Evolutionary conservation across 2,329 filamentous ascomycete species (phyloP), one percentile per base, ranked within the genome.

Genomic region (Berkeleyomyces basicola): DNA sequence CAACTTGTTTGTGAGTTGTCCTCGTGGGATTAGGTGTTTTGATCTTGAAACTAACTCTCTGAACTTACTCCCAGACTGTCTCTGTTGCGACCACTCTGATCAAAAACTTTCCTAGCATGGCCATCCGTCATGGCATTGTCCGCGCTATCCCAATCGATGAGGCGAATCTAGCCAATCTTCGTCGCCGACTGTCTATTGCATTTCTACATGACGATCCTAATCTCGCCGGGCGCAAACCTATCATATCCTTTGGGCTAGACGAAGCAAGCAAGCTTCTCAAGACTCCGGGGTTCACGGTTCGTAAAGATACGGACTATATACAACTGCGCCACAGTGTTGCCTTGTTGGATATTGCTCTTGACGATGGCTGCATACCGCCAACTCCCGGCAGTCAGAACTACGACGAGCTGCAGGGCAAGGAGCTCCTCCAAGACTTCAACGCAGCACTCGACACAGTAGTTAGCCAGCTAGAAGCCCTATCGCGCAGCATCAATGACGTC

Each of bases 311-410:
- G 0, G 76, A 96, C 72, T 96, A 88, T 72, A 75, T 77, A 14
- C 78, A 84, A 62, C 79, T 96, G 1, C 77, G 79, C 42, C 83
- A 87, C 2, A 77, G 83, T 14, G 76, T 88, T 3, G 74, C 79
- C 2, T 79, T 95, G 23, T 79, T 96, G 4, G 86, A 93, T 69
- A 80, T 89, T 46, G 85, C 83, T 14, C 77, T 96, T 60, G 88
- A 89, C 65, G 82, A 85, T 64, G 88, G 74, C 51, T 40, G 42
- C 11, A 44, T 55, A 36, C 42, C 61, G 16, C 31, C 58, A 31
- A 47, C 51, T 36, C 61, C 61, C 1, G 44, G 37, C 16, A 42
- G 39, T n/a, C 5, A 71, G 71, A 55, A 58, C 67, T 51, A 64
- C 3, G 69, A 71, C 3, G 58, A 61, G 44, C 46, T 69, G 68